Evolutionary conservation across 495 filamentous ascomycete species (phyloP), one percentile per base, ranked within the genome.

Genomic region (Xylaria telfairii): DNA sequence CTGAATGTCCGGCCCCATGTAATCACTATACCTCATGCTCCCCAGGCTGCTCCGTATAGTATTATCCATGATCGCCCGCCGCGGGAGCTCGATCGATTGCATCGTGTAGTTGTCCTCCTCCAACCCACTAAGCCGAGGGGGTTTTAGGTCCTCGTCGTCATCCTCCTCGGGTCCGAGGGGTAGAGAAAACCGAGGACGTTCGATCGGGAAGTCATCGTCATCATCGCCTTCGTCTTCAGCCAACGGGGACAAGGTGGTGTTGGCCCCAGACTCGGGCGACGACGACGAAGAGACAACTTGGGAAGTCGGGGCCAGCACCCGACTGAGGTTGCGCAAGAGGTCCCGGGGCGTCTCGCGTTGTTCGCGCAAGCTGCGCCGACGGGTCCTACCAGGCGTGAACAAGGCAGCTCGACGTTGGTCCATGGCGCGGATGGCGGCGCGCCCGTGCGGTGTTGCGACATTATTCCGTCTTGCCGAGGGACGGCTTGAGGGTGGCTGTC

Each of bases 311-410:
- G 92, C 92, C 28, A 96, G 82, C 80, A 87, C 83, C 80, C 83
- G 87, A 64, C 91, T 90, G 12, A 96, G 82, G 65, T 89, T 87
- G 34, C 89, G 85, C 37, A 95, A 76, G 26, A 89, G 82, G 76
- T 94, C 90, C 65, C 92, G 89, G 7, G 92, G 92, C 7, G 93
- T 93, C 78, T 94, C 92, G 54, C 92, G 87, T 75, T 91, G 72
- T 70, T 90, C 82, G 49, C 89, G 85, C 26, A 88, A 83, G 72
- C 91, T 94, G 67, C 86, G 86, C 63, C 92, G 83, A 4, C 91
- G 86, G 63, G 87, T 84, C n/a, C 87, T 84, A 30, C 87, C 90
- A 32, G 93, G 92, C 0, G 92, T 95, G 69, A 90, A 80, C 42
- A 85, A 86, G n/a, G 90, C 91, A n/a, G 90, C 88, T 46, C 91